Conservation (phyloP, 306 rosid genomes). For the Cicer pinnatifidum region DNA sequence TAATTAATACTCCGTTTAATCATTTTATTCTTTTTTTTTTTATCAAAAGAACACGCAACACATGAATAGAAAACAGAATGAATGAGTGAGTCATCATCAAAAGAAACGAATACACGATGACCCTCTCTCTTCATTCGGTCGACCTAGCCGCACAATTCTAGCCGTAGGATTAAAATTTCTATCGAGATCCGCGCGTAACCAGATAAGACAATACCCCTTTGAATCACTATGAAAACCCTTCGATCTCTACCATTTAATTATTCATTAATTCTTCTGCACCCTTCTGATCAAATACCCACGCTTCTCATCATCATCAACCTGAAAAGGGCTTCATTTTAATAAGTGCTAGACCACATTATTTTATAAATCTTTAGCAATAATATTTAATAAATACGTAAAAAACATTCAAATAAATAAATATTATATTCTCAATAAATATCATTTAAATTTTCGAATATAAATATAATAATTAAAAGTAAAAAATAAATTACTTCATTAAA, state of each 20-base stretch:
- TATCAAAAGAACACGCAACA: conserved; percentile 4
- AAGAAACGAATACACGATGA: not conserved
- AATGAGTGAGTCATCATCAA: not conserved
- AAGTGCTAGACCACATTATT: too few species aligned
- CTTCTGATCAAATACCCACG: conserved; percentile 36
- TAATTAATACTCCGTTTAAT: not conserved
- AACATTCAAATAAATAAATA: too few species aligned
- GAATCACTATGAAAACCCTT: not conserved
- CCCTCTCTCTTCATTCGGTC: not conserved
- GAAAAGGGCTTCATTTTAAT: not conserved
- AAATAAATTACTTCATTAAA: too few species aligned
- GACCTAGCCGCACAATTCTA: not conserved
- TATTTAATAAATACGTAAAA: too few species aligned
- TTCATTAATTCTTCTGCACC: not conserved
- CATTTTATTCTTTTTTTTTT: not conserved
- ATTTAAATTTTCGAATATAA: too few species aligned
- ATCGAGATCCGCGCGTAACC: conserved; percentile 36
- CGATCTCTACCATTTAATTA: too few species aligned
- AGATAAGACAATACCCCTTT: conserved; percentile 28
- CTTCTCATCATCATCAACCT: conserved; percentile 44
- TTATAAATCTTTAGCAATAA: too few species aligned
- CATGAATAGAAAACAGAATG: not conserved
- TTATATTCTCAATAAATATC: too few species aligned
- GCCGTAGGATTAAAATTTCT: conserved; percentile 44
- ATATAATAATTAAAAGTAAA: too few species aligned